Evolutionary conservation across 225 moss, liverwort and hornwort species (phyloP).

Genomic region (Thuidium tamariscinum): DNA sequence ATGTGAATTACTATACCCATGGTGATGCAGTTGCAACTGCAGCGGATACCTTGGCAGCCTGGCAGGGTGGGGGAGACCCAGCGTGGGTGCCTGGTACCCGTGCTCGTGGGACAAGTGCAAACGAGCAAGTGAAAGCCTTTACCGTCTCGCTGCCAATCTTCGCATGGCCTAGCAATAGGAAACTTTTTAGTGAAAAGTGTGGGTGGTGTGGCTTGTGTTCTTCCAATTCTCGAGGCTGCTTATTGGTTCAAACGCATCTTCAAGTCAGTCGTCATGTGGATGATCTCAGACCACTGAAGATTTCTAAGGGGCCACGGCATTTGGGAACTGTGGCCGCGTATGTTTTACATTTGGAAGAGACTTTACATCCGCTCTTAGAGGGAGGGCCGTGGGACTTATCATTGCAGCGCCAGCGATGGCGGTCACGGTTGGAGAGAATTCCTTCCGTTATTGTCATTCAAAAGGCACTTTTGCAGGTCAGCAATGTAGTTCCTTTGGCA

Average conservation of each 20-base stretch:
- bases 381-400: constrained; percentile 62
- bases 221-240: constrained; percentile 59
- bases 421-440: constrained; percentile 56
- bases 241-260: constrained; percentile 70
- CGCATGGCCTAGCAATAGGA: constrained; percentile 76
- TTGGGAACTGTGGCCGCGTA: constrained; percentile 72
- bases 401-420: constrained; percentile 70
- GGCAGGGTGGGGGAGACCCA: constrained; percentile 67
- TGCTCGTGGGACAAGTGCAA: constrained; percentile 47
- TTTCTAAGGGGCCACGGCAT: constrained; percentile 38
- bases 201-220: constrained; percentile 87
- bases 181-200: constrained; percentile 73
- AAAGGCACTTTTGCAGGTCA: constrained; percentile 59
- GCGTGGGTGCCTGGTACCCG: constrained; percentile 56
- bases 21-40: constrained; percentile 84
- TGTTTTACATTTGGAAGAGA: constrained; percentile 75
- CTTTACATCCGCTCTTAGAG: constrained; percentile 58
- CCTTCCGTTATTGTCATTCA: constrained; percentile 36
- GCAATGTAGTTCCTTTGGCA: not conserved
- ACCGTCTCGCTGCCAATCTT: constrained; percentile 62
- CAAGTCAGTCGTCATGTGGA: constrained; percentile 69
- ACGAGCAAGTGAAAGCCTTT: constrained; percentile 79
- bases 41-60: constrained; percentile 66
- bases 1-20: constrained; percentile 71
- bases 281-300: constrained; percentile 53